Conservation (phyloP, 345 rosid genomes). For the Lagerstroemia speciosa region DNA sequence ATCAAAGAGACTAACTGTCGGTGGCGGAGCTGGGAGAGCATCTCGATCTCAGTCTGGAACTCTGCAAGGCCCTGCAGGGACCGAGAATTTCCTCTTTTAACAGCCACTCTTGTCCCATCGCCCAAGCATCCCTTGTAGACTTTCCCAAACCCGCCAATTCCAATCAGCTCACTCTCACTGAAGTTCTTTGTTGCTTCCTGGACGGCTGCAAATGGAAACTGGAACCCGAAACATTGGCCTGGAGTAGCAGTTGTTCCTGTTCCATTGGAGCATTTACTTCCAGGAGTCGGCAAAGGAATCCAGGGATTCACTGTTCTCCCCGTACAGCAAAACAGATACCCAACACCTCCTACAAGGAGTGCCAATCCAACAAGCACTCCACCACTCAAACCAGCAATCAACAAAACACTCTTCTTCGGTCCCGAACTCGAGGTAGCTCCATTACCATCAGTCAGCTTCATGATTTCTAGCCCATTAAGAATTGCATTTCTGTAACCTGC, state of each 20-base stretch:
- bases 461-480: constrained; percentile 69
- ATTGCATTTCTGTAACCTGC: constrained; percentile 38
- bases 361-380: constrained; percentile 24
- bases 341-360: constrained; percentile 34
- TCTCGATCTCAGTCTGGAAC: constrained; percentile 72
- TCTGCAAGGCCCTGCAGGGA: constrained; percentile 76
- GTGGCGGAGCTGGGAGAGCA: constrained; percentile 72
- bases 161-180: constrained; percentile 54
- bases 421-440: constrained; percentile 20
- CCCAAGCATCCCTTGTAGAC: constrained; percentile 57
- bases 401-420: constrained; percentile 30
- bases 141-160: constrained; percentile 76
- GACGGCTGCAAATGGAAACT: constrained; percentile 42
- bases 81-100: constrained; percentile 61
- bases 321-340: constrained; percentile 28
- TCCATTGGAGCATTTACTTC: constrained; percentile 43
- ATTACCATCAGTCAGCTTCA: constrained; percentile 46
- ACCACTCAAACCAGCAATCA: constrained; percentile 31
- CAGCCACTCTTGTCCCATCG: constrained; percentile 60
- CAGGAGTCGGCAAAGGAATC: constrained; percentile 44
- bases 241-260: constrained; percentile 24
- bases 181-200: constrained; percentile 67
- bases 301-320: constrained; percentile 26
- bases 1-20: constrained; percentile 70
- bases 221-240: constrained; percentile 34